Evolutionary conservation across 108 stramenopile species (phyloP).

Genomic region (Mediolabrus comicus): DNA sequence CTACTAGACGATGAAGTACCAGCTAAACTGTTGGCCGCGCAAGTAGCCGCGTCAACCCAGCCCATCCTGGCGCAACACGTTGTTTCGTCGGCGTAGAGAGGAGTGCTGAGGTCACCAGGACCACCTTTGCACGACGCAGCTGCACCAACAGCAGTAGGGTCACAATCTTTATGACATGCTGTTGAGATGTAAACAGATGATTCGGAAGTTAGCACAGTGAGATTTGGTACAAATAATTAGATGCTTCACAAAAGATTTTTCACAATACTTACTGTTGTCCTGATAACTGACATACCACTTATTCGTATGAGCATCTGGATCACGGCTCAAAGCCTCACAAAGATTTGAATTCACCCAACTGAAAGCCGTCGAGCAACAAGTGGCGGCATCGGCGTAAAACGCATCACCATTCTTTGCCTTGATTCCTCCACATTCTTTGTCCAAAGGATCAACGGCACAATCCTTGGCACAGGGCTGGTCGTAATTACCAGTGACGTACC

Average conservation of each 20-base stretch:
- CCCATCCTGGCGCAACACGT: conserved; percentile 8
- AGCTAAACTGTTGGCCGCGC: too few species aligned
- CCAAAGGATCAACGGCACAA: not conserved
- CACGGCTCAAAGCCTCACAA: not conserved
- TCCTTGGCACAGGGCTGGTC: conserved; percentile 4
- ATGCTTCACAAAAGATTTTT: too few species aligned
- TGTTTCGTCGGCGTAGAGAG: not conserved
- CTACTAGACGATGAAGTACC: too few species aligned
- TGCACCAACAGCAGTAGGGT: too few species aligned
- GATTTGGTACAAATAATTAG: too few species aligned
- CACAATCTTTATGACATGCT: too few species aligned
- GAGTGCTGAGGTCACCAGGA: not conserved
- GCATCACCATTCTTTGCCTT: not conserved
- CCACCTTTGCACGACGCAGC: not conserved
- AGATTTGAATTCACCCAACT: not conserved
- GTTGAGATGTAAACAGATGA: too few species aligned
- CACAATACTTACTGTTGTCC: too few species aligned
- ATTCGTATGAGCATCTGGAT: too few species aligned
- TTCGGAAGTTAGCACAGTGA: too few species aligned
- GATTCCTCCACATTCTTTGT: conserved; percentile 2
- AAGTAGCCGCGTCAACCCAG: not conserved
- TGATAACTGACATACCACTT: not conserved
- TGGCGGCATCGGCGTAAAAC: conserved; percentile 2
- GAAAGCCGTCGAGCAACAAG: conserved; percentile 4
- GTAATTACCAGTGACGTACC: not conserved